A percentile compares a stretch with the other conserved stretches of the same genome.
These are phyloP conservation scores for Eimeria tenella DNA, from an alignment of 169 alveolate genomes.

Conservation along the genomic window DNA sequence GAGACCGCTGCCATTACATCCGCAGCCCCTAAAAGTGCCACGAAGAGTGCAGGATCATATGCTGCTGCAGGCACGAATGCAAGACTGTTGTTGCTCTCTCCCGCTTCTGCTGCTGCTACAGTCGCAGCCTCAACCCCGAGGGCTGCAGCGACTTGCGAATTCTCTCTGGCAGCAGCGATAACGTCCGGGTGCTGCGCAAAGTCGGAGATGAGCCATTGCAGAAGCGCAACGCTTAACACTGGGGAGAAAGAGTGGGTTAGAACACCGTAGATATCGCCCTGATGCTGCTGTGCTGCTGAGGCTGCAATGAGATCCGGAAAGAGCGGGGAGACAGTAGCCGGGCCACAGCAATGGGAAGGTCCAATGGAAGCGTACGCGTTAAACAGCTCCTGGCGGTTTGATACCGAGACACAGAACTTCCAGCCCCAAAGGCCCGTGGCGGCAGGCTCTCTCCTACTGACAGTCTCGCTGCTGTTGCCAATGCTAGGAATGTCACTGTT, in stretches of 20 bases:
- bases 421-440: constrained; percentile 33
- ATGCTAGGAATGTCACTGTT: neutral
- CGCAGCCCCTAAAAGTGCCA: constrained; percentile 23
- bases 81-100: constrained; percentile 1
- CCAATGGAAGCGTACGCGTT: neutral
- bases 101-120: neutral
- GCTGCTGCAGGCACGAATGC: constrained; percentile 52
- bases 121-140: constrained; percentile 6
- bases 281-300: neutral
- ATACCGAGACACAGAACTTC: constrained; percentile 31
- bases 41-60: constrained; percentile 22
- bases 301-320: neutral
- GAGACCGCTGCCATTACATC: constrained; percentile 32
- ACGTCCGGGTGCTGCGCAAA: constrained; percentile 66
- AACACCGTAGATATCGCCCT: neutral
- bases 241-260: constrained; percentile 21
- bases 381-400: constrained; percentile 14
- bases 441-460: neutral
- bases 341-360: constrained; percentile 39
- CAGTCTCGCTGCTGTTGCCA: neutral
- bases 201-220: constrained; percentile 65
- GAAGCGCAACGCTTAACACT: constrained; percentile 19
- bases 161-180: neutral
- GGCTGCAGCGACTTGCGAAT: constrained; percentile 49
- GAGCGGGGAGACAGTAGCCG: neutral